Conservation (phyloP, 1,284 basidiomycete genomes). For the Papiliotrema fonsecae region DNA sequence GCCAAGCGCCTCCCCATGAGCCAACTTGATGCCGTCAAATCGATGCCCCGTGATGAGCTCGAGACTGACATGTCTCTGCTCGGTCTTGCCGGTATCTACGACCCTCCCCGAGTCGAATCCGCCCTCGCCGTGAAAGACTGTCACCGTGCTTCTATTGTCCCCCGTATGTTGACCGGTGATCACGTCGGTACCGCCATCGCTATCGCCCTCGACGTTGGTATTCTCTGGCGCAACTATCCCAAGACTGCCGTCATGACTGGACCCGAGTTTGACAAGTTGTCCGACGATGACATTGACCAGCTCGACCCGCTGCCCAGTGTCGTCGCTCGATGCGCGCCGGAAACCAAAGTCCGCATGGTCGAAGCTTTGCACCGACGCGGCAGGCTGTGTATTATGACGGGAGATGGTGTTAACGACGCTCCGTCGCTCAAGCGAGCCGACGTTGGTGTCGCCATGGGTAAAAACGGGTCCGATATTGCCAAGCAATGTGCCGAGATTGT, state of each 20-base stretch:
- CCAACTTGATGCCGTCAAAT: conserved; percentile 35
- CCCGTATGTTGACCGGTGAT: conserved; percentile 59
- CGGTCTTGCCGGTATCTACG: conserved; percentile 61
- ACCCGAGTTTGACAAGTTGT: conserved; percentile 59
- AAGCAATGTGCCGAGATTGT: conserved; percentile 59
- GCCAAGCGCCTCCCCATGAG: conserved; percentile 48
- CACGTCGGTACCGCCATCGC: conserved; percentile 52
- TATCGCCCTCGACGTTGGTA: conserved; percentile 53
- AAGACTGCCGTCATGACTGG: conserved; percentile 52
- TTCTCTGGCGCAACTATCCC: conserved; percentile 50
- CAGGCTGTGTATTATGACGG: conserved; percentile 49
- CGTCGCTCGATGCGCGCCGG: too few species aligned
- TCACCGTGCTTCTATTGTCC: conserved; percentile 60
- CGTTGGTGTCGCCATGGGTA: conserved; percentile 65
- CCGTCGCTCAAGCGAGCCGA: conserved; percentile 57
- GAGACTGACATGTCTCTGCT: conserved; percentile 59
- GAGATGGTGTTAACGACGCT: conserved; percentile 58
- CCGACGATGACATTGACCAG: conserved; percentile 59
- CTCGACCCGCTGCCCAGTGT: too few species aligned
- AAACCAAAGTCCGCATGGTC: conserved; percentile 57
- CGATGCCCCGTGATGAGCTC: conserved; percentile 52
- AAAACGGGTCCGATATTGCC: conserved; percentile 62
- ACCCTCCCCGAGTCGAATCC: conserved; percentile 66
- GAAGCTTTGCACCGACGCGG: conserved; percentile 55
- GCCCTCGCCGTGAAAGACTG: conserved; percentile 59